Base-by-base conservation (phyloP, 306 rosid genomes). In the Quercus parvula region DNA sequence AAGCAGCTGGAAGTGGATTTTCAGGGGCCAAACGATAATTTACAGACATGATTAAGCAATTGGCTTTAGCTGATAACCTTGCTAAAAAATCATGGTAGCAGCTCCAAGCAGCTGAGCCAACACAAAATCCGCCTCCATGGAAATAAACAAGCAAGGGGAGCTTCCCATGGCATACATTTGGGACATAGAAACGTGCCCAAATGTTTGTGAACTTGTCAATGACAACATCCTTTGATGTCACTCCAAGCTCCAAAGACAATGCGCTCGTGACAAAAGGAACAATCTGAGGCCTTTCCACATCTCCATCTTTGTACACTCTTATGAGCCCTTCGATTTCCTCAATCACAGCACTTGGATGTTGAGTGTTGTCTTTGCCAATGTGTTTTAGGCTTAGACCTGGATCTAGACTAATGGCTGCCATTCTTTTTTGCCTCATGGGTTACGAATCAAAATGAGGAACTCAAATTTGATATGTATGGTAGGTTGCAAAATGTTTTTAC, bases 101-200 rank as follows among this genome's bases (percentile, higher is more conserved):
- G 57, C 90, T 82, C 98, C 98, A 94, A 22, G 93, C 85, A 6
- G 97, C 94, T 1, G 98, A 94, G 28, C 98, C 98, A 49, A 91
- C 87, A 62, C 93, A 92, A 52, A 94, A 94, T 1, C 98, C 98
- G 52, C 98, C 98, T 4, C 98, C 98, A 56, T 94, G 98, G 76
- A 94, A 94, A 76, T 91, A 94, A 2, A 94, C 81, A 1, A 94
- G 76, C 68, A 94, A 72, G 30, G 97, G 93, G 13, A 92, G 84
- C 74, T 89, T 90, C 30, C 75, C 74, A n/a, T 83, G 69, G 69
- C 27, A 74, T 59, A 13, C 25, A 4, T 22, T 75, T 46, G 97
- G 98, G 28, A 85, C 88, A 61, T 94, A 94, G 81, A 92, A 87
- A 71, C 96, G 97, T 17, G 96, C 92, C 93, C 97, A 88, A 59